Base-by-base conservation (phyloP, 2,329 filamentous ascomycete species). In the Ophiostoma fasciatum region DNA sequence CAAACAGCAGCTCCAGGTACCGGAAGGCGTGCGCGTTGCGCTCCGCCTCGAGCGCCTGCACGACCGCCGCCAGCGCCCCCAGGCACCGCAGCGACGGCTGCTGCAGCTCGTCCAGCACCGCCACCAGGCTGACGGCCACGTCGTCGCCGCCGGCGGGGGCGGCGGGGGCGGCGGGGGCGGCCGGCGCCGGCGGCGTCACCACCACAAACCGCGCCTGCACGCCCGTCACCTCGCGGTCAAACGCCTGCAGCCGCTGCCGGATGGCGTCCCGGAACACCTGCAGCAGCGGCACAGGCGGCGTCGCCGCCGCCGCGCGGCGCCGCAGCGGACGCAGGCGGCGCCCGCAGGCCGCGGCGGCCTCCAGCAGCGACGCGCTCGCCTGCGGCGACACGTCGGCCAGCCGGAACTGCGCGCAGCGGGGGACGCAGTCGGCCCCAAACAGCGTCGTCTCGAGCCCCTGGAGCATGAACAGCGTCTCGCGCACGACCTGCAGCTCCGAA, bases 391-490 rank as follows among this genome's bases (percentile, higher is more conserved):
- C 52, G 38, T 66, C 59, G 0, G 55, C 48, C 19, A 72, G 57
- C 38, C 70, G 63, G 36, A 63, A 70, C n/a, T n/a, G n/a, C 1
- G 46, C 47, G 4, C 57, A 48, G 2, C 56, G 51, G 0, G 61
- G 60, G 7, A 51, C 44, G 12, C 58, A 61, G 33, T 62, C 49
- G 4, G 46, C 17, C 38, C 58, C 59, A 48, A 87, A 94, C 1
- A 94, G 51, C 2, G 74, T 78, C 3, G 81, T 88, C 6, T 76
- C 69, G 4, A 90, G 60, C 1, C 87, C 87, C 36, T 74, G 71
- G 0, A 96, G 66, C 82, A 94, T 92, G 48, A 83, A 88, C 1
- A 94, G 61, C 0, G 74, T 71, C 49, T 96, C 85, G 32, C 84
- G 73, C 19, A 87, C 60, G 10, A 77, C 62, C 44, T 87, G 75